Evolutionary conservation across 106 monocot species (phyloP).

Genomic region (Amphibolis antarctica): DNA sequence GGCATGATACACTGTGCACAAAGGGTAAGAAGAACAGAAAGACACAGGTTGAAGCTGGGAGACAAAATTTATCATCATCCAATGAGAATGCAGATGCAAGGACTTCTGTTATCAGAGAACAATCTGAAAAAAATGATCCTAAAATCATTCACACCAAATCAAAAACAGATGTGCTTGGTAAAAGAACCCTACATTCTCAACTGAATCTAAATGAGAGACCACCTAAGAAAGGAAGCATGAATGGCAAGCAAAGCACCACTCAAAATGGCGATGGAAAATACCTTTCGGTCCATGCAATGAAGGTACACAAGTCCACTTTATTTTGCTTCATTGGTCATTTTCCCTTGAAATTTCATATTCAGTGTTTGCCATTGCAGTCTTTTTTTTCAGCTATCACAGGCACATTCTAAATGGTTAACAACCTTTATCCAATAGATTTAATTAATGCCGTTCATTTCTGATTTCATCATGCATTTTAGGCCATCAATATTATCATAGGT

Average conservation of each 20-base stretch:
- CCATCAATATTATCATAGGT: too few relatives aligned
- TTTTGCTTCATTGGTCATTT: background rate
- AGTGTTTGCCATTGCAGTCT: background rate
- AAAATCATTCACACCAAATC: background rate
- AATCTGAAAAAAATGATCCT: background rate
- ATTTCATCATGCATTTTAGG: too few relatives aligned
- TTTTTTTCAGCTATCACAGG: too few relatives aligned
- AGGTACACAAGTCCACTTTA: background rate
- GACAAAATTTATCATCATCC: background rate
- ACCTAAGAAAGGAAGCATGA: conserved; percentile 2
- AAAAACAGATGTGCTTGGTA: conserved; percentile 1
- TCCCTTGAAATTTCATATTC: background rate
- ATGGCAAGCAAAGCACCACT: background rate
- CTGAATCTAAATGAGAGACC: background rate
- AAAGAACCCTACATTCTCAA: background rate
- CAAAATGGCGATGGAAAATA: background rate
- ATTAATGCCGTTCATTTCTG: too few relatives aligned
- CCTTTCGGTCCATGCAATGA: background rate
- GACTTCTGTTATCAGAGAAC: background rate
- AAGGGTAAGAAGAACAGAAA: conserved; percentile 5
- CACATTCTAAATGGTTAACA: too few relatives aligned
- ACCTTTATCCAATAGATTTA: too few relatives aligned
- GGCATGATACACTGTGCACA: background rate
- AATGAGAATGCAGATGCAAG: background rate
- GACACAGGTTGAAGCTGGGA: background rate